A percentile compares a stretch with the other conserved stretches of the same genome.
Conservation (phyloP, 2,329 filamentous ascomycete genomes). For the Ceratocystis eucalypticola region DNA sequence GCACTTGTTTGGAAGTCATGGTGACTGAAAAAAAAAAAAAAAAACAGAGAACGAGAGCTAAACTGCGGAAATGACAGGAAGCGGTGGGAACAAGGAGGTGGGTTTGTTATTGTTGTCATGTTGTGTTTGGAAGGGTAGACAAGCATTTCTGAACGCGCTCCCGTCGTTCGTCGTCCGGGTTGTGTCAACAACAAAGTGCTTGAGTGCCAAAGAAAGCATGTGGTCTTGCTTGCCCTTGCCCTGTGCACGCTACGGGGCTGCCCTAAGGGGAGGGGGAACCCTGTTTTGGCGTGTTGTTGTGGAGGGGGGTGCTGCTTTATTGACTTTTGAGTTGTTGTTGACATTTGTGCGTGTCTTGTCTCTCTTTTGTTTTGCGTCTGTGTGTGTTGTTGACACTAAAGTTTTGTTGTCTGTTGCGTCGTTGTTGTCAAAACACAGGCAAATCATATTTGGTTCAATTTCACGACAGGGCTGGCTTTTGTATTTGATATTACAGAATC, state of each 20-base stretch:
- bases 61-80: too few relatives aligned
- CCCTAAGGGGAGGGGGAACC: background rate
- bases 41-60: background rate
- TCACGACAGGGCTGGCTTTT: background rate
- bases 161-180: background rate
- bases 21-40: background rate
- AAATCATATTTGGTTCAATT: background rate
- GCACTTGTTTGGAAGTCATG: background rate
- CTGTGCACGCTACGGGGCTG: background rate
- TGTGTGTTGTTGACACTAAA: background rate
- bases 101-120: background rate
- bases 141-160: too few relatives aligned
- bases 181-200: background rate
- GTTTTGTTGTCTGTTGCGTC: background rate
- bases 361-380: background rate
- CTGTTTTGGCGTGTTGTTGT: background rate
- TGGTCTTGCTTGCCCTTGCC: background rate
- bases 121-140: background rate
- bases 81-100: too few relatives aligned
- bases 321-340: background rate
- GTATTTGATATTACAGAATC: slow-evolving; percentile 4
- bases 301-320: background rate
- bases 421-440: background rate
- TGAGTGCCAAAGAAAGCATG: background rate
- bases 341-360: background rate